Evolutionary conservation across 2,329 filamentous ascomycete species (phyloP), one percentile per base, ranked within the genome.

Genomic region (Penicillium sp.): DNA sequence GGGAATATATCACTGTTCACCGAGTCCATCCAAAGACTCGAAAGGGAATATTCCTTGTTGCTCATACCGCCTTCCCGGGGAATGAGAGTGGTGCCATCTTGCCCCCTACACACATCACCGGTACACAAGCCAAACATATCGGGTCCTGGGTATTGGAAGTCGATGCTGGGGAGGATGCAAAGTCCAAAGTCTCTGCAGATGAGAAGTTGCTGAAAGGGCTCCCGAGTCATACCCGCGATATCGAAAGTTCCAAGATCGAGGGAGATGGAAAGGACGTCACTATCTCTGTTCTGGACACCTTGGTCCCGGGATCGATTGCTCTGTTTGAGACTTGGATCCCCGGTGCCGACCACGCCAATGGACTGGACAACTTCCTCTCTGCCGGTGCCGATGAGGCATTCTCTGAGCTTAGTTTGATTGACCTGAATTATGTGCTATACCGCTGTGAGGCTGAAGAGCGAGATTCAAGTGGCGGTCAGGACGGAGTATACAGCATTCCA

Each of bases 281-380:
- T 39, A 87, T 98, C 47, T 81, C 79, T 0, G 80, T 95, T 11
- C 81, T 84, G 2, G 81, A 88, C 31, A 79, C 81, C 45, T 95
- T 98, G 60, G 86, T 88, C 3, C 89, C 93, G 10, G 92, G 92
- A 41, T 95, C 88, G 49, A 94, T 98, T 50, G 88, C 89, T 2
- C 71, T 98, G 2, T 94, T 95, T 51, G 89, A 96, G 68, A 98
- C 92, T 0, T 96, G 85, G 82, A 92, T 96, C 17, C 89, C 89
- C 3, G 80, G 80, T 15, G 85, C 85, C 2, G 87, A 95, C 57
- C 85, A 94, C 60, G 81, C 84, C 1, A 76, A 82, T 27, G 85
- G 87, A 14, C 71, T 98, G 12, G 89, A 95, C 59, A 84, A 80
- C 29, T 94, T 84, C 59, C 83, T 95, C 41, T 92, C 86, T 0